Base-by-base conservation (phyloP, 2,329 filamentous ascomycete genomes). In the Bimuria novae-zelandiae region DNA sequence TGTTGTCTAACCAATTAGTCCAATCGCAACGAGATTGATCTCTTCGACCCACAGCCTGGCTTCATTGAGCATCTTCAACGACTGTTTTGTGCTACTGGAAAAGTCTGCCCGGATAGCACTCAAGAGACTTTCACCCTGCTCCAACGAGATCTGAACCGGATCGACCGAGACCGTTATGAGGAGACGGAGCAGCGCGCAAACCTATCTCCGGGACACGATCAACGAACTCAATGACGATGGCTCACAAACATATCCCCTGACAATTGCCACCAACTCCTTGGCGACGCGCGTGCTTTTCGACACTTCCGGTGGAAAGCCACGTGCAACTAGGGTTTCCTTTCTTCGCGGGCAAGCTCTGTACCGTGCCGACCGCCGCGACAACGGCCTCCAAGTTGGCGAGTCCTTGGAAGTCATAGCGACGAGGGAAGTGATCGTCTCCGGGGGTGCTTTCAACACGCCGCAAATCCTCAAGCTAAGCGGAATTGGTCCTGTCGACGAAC, bases 251-350 rank as follows among this genome's bases (percentile, higher is more conserved):
- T 84, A 84, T 64, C 79, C 77, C 21, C 78, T 86, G 0, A 80
- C 84, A 55, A 72, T 86, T 39, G 75, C 77, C 35, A 76, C 80
- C 3, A 88, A 87, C 71, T 84, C 81, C 10, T 73, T 89, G 29
- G 88, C 83, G 55, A 86, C 87, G 44, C 86, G 84, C 62, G 73
- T 91, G 67, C 75, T 76, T 23, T 88, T 86, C 59, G 84, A 87
- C 82, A 85, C 1, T 84, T 81, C 65, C 82, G 80, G 14, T 37
- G 44, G n/a, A 65, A 74, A 16, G 80, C 77, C 80, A 56, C 86
- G 64, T 33, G 76, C 76, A 1, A 71, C 66, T 40, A 75, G 75
- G 17, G 73, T 77, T 36, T 69, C 75, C 50, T 78, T 73, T 52
- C 62, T 76, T 33, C 62, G 66, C 14, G 75, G 76, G n/a, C 57